These are phyloP conservation scores for Eugenia klotzschiana DNA, from an alignment of 441 rosid genomes.

Conservation along the genomic window DNA sequence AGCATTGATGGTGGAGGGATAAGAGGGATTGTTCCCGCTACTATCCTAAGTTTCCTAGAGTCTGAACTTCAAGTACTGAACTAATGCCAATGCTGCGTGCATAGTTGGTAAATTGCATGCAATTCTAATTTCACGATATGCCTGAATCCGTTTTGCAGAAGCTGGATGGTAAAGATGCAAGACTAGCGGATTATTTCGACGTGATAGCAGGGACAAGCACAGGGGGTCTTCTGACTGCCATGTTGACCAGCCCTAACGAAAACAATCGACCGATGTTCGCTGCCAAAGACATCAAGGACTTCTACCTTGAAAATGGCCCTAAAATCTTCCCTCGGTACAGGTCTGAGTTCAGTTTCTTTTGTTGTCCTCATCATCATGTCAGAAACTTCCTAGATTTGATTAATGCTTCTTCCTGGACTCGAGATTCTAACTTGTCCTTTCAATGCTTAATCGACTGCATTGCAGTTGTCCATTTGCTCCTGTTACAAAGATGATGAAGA, in stretches of 20 bases:
- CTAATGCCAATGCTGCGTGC: not conserved
- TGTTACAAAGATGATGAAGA: not conserved
- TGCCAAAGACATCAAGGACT: not conserved
- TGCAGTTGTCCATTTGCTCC: not conserved
- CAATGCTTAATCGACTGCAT: not conserved
- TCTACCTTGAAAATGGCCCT: not conserved
- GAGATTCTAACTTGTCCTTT: not conserved
- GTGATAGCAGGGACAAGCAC: slow-evolving; percentile 1
- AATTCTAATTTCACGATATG: not conserved
- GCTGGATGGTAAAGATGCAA: slow-evolving; percentile 1
- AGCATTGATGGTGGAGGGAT: slow-evolving; percentile 1
- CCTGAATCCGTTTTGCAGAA: not conserved
- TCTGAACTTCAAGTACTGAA: not conserved
- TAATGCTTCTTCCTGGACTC: not conserved
- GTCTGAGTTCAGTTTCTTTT: not conserved
- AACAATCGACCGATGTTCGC: not conserved
- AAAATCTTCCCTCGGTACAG: not conserved
- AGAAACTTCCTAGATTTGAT: not conserved
- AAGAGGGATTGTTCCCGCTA: not conserved
- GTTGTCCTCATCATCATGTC: not conserved
- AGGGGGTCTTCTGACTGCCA: not conserved
- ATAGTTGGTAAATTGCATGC: not conserved
- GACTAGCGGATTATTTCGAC: not conserved
- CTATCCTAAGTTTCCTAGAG: not conserved
- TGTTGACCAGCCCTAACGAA: not conserved